Evolutionary conservation across 2,329 filamentous ascomycete species (phyloP), one percentile per base, ranked within the genome.

Genomic region (Cladosporium sp.): DNA sequence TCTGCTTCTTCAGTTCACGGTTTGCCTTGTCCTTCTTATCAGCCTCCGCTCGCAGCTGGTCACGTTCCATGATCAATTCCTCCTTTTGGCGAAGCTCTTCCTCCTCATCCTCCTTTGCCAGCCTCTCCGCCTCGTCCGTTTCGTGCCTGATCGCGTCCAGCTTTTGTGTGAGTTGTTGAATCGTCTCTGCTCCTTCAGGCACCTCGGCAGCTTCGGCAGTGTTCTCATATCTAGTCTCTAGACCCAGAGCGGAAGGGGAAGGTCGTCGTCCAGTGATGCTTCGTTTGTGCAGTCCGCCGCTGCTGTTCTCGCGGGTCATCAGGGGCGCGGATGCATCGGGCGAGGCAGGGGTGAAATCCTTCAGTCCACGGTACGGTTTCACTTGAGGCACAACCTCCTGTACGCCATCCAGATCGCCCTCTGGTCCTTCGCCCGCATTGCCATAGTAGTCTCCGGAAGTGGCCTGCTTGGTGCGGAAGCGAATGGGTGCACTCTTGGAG

Each of bases 21-120:
- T 92, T 97, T 59, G 89, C 91, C 73, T 96, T 92, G 69, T 98
- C 94, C 76, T 96, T 97, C 74, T 96, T 92, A 75, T 91, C 95
- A 63, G 95, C 83, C 23, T 89, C 85, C 67, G 89, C 89, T 72
- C 86, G 89, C 76, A 97, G 88, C 59, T 89, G 86, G 70, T 96
- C 91, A 66, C 92, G 90, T 72, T 96, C 92, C 66, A 88, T 88
- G 63, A 89, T 87, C 34, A 97, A 70, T 13, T 79, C 76, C 1
- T 76, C 76, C 67, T 81, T 83, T 32, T 77, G 75, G 1, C 75
- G 74, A 57, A 78, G 72, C 64, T 82, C 83, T 57, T 85, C 83
- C 49, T 84, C 82, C 66, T 85, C 84, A 51, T 85, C 83, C 46
- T 87, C 90, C 21, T 84, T 82, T 26, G 91, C 89, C 73, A 92